Base-by-base conservation (phyloP, 352 stramenopile species). In the Globisporangium solare region DNA sequence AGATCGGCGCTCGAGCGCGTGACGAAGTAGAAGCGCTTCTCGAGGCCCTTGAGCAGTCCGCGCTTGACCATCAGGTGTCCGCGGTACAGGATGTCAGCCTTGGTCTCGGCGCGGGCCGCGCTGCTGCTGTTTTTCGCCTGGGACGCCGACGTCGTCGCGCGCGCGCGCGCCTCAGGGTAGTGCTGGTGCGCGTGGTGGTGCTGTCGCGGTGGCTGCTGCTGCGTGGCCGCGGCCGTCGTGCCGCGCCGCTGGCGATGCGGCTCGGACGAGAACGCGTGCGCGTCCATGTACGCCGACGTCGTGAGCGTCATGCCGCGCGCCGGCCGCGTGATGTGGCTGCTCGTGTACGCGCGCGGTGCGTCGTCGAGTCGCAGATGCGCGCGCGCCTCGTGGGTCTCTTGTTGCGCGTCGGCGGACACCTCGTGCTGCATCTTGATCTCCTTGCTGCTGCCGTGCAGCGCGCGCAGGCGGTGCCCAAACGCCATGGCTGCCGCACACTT, bases 11-110 rank as follows among this genome's bases (percentile, higher is more conserved):
- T 66, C 15, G 53, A 35, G 2, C 56, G 56, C 39, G 61, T 61
- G 6, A 89, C 50, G 49, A 91, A 91, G 56, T 86, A 91, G 55
- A 72, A 91, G 54, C 75, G 71, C 58, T 84, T 85, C 57, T 88
- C 77, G 46, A 73, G 60, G 32, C 70, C 66, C 48, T 88, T 86
- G 52, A 90, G 73, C 55, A 88, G 56, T 0, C 64, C 60, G 42
- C 73, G 66, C 47, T 73, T 73, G 52, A 70, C 60, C 31, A 70
- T 47, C 49, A 90, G 51, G 42, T 76, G 79, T 14, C 76, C 81
- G 20, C 75, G 75, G 49, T 71, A 53, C 2, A 73, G 45, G 18
- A 81, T 65, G 42, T 82, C 65, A 10, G 78, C 63, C 18, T 47
- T 46, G 13, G 56, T 24, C 10, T 51, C 39, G 0, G 35, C 22